Conservation (phyloP, 164 flowering plant genomes). For the Warburgia ugandensis region DNA sequence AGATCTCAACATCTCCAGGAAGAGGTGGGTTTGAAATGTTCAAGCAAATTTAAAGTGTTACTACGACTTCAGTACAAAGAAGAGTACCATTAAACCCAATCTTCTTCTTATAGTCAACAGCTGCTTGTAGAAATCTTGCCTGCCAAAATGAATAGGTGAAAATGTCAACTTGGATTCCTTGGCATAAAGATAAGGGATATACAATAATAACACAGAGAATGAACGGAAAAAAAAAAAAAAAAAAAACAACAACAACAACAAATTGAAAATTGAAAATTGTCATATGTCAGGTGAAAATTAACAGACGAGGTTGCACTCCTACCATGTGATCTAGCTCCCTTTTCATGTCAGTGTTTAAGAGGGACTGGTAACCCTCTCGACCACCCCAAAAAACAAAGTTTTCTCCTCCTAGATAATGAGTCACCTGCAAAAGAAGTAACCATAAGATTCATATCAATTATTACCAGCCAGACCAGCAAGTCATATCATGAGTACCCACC, state of each 20-base stretch:
- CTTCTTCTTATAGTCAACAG: conserved; percentile 88
- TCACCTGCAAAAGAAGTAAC: conserved; percentile 61
- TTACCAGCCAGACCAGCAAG: not conserved
- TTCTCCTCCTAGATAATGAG: conserved; percentile 94
- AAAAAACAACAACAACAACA: not conserved
- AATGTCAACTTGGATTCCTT: not conserved
- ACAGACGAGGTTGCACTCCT: conserved; percentile 7
- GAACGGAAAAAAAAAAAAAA: not conserved
- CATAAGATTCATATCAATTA: too few species aligned
- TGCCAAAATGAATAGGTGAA: conserved; percentile 16
- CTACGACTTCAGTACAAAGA: not conserved
- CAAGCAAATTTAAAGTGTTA: not conserved
- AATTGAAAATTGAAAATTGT: not conserved
- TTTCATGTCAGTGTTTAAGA: conserved; percentile 94
- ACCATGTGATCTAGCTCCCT: conserved; percentile 95
- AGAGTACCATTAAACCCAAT: conserved; percentile 81
- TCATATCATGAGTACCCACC: conserved; percentile 29
- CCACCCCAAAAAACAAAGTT: conserved; percentile 99
- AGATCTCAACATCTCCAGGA: too few species aligned
- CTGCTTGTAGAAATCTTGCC: conserved; percentile 84
- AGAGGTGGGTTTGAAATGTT: too few species aligned
- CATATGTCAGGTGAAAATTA: not conserved
- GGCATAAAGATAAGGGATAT: not conserved
- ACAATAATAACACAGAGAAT: not conserved
- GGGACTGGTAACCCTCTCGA: conserved; percentile 90